Base-by-base conservation (phyloP, 1,139 yeast species). In the Pichia sp. region DNA sequence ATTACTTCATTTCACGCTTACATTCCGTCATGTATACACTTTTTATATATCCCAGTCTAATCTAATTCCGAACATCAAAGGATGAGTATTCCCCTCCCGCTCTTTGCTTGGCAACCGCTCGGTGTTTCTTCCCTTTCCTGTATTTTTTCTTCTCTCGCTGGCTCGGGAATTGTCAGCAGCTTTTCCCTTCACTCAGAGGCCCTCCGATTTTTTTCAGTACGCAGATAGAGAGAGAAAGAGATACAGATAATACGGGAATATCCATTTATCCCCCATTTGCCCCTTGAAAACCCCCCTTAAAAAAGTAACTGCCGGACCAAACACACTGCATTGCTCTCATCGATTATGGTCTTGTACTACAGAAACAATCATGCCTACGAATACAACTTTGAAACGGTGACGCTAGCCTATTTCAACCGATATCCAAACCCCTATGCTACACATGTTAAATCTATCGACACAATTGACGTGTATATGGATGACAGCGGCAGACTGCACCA, bases 371-470 rank as follows among this genome's bases (percentile, higher is more conserved):
- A 84, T 66, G 69, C 73, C 30, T 87, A 76, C 68, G 72, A 78
- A 54, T 82, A 83, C 68, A 85, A 84, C 63, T 90, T 90, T 66
- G 77, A 77, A 51, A 86, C 93, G 1, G 90, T 87, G 26, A 78
- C 92, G 5, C 74, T 85, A 52, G 96, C 96, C 1, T 86, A 85
- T 68, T 84, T 89, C 70, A 88, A 88, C 71, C 75, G 95, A 63
- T 90, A 89, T 66, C 97, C 97, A 2, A 90, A 90, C 66, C 99
- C 99, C 3, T 90, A 79, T 67, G 86, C 97, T 43, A 74, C 82
- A n/a, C 97, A 93, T 72, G 97, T 93, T 13, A 74, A 85, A 49
- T 85, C 96, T 13, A 84, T 84, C 44, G 99, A 93, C 67, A 88
- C 96, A 2, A 70, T 88, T 31, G 83, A 82, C 47, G 75, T 75